phyloP scores from a whole-genome alignment of 2,329 filamentous ascomycete species.

The Acrodontium crateriforme region DNA sequence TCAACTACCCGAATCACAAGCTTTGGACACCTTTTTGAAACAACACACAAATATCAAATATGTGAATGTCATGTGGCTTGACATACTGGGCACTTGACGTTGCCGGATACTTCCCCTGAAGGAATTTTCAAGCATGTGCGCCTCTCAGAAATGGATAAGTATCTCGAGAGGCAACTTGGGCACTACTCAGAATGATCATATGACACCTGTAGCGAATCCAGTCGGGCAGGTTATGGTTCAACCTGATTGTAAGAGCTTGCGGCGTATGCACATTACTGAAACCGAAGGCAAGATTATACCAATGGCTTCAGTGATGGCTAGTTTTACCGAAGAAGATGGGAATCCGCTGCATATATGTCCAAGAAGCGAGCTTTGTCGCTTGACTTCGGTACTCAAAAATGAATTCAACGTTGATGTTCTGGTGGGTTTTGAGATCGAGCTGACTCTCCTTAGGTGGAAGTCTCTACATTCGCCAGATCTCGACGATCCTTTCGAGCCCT shows the following conservation, averaged over 20 bases:
- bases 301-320: conserved; percentile 54
- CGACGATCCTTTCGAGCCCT: conserved; percentile 25
- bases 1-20: no score
- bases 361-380: conserved; percentile 28
- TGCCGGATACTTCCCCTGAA: conserved; percentile 53
- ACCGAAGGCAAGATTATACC: conserved; percentile 24
- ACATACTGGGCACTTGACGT: conserved; percentile 58
- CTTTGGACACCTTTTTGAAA: no score
- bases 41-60: no score
- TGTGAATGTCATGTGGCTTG: no score
- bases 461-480: conserved; percentile 21
- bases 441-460: conserved; percentile 57
- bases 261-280: conserved; percentile 33
- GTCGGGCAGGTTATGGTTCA: conserved; percentile 53
- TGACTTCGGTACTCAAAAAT: conserved; percentile 38
- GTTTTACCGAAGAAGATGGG: conserved; percentile 48
- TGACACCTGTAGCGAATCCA: conserved; percentile 40
- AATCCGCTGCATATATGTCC: conserved; percentile 46
- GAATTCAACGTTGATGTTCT: conserved; percentile 45
- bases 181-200: conserved; percentile 52
- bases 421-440: conserved; percentile 71
- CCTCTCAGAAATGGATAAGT: conserved; percentile 32
- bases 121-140: conserved; percentile 26
- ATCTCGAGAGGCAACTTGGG: conserved; percentile 52
- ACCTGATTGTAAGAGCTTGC: conserved; percentile 50